phyloP scores from a whole-genome alignment of 352 stramenopile species.

The Peronospora belbahrii region DNA sequence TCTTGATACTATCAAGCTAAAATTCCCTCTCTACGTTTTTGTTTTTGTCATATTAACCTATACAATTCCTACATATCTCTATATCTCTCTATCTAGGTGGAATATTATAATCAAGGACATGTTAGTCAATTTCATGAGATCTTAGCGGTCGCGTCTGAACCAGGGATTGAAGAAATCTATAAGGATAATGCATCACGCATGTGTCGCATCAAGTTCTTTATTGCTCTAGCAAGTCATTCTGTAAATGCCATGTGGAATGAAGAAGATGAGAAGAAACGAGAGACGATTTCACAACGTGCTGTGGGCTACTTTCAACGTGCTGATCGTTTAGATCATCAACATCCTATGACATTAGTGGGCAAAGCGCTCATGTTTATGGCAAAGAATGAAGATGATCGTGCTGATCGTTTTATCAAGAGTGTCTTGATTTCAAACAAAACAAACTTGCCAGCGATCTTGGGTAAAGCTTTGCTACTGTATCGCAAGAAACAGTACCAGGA shows the following conservation, averaged over 20 bases:
- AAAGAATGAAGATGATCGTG: conserved; percentile 87
- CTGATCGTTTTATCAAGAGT: conserved; percentile 88
- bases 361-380: conserved; percentile 91
- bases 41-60: no score
- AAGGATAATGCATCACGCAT: conserved; percentile 77
- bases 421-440: conserved; percentile 85
- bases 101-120: conserved; percentile 85
- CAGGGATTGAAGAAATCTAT: conserved; percentile 85
- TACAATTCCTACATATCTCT: no score
- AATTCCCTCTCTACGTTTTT: no score
- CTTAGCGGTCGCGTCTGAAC: conserved; percentile 67
- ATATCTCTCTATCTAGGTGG: conserved; percentile 32
- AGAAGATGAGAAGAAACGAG: conserved; percentile 82
- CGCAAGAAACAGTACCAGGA: conserved; percentile 84
- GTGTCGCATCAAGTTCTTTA: conserved; percentile 87
- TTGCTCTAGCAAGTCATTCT: conserved; percentile 74
- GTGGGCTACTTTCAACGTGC: conserved; percentile 83
- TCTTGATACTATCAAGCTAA: no score
- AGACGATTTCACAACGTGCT: conserved; percentile 69
- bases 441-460: conserved; percentile 82
- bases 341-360: conserved; percentile 84
- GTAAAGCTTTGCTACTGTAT: conserved; percentile 80
- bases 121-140: conserved; percentile 83
- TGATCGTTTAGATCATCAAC: conserved; percentile 85
- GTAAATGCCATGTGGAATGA: conserved; percentile 88